Base-by-base conservation (phyloP, 23 red algal species). In the Chondrus crispus region DNA sequence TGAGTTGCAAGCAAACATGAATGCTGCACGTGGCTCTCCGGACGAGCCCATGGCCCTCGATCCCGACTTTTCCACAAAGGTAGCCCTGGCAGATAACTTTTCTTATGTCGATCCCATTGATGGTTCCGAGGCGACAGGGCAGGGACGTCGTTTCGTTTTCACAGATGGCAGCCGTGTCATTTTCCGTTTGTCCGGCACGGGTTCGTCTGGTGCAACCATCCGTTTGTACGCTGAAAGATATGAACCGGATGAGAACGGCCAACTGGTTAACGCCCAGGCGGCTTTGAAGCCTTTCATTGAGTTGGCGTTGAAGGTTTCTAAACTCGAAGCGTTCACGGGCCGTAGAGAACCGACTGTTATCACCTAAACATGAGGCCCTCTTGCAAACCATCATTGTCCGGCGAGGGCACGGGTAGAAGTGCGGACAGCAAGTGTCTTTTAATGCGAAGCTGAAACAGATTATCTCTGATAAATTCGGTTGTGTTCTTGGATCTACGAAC, bases 221-320 rank as follows among this genome's bases (percentile, higher is more conserved):
- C 97, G 97, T 19, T 82, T 99, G 78, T 99, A 99, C 68, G 84
- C 96, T 13, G 97, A 99, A 54, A 73, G 84, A 35, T 99, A 96
- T 66, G 88, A 88, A 63, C 74, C 70, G 19, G 77, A 95, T 30
- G 68, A 44, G 32, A 26, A 41, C 13, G 64, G 66, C 24, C 70
- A 84, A 32, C 62, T 45, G 33, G 28, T 78, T 28, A 81, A 93
- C 45, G 86, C 86, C 2, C 71, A 94, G 74, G 81, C 55, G 20
- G 94, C 89, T 12, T 57, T 99, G 9, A 90, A 89, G 47, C 80
- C 68, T 5, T 75, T 96, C 41, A 84, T 96, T 55, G 84, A 95
- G 5, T 53, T 96, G 44, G 97, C 94, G 32, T 77, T 96, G 46
- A 32, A 81, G 22, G 87, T 98, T 7, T 81, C 81, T 29, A 85